Evolutionary conservation across 805 yeast species (phyloP).

Genomic region (Sporopachydermia quercuum): DNA sequence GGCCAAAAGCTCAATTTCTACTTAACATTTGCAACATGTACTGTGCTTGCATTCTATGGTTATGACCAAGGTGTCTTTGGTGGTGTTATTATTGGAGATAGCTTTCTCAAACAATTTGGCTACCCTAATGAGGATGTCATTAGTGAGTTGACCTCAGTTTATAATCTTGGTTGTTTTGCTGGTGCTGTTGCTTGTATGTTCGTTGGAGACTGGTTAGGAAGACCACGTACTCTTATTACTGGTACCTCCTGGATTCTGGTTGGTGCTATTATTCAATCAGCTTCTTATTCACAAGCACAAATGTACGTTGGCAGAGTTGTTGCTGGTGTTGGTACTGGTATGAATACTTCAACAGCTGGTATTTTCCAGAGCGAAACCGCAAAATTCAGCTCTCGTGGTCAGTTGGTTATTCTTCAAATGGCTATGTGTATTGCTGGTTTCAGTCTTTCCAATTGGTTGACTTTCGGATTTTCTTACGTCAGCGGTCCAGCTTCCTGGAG

Average conservation of each 20-base stretch:
- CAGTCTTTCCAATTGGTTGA: conserved; percentile 34
- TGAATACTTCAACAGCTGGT: conserved; percentile 36
- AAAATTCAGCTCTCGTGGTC: conserved; percentile 30
- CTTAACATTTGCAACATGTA: conserved; percentile 7
- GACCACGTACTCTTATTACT: conserved; percentile 39
- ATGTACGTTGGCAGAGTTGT: conserved; percentile 30
- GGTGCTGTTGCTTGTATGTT: conserved; percentile 53
- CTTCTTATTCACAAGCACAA: conserved; percentile 10
- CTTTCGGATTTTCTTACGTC: conserved; percentile 30
- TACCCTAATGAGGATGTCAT: conserved; percentile 6
- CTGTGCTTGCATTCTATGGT: conserved; percentile 10
- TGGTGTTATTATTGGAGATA: conserved; percentile 9
- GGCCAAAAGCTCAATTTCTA: conserved; percentile 8
- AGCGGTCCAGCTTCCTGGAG: conserved; percentile 33
- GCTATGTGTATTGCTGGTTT: conserved; percentile 39
- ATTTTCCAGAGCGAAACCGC: conserved; percentile 34
- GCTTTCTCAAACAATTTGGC: conserved; percentile 8
- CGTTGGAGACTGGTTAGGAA: conserved; percentile 48
- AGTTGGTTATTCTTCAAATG: conserved; percentile 38
- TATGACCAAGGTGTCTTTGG: conserved; percentile 11
- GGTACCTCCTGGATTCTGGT: conserved; percentile 42
- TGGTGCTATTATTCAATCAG: conserved; percentile 32
- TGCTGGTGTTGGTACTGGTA: conserved; percentile 35
- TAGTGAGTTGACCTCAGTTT: conserved; percentile 8
- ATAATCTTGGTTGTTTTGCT: conserved; percentile 43